Base-by-base conservation (phyloP, 2,329 filamentous ascomycete species). In the Torrubiella hemipterigena region DNA sequence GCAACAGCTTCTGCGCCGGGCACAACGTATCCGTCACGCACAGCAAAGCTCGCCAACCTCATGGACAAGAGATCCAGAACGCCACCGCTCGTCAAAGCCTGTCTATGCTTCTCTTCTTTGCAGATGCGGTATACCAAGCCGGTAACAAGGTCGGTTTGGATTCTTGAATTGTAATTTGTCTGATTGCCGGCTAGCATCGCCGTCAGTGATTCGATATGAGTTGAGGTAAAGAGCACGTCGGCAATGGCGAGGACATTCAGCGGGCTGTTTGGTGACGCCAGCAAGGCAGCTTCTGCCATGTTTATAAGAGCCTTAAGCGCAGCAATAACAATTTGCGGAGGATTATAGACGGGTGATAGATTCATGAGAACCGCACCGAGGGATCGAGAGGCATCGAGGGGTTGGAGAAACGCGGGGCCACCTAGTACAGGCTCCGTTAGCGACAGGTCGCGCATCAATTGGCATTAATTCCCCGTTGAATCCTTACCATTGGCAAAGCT, bases 401-500 rank as follows among this genome's bases (percentile, higher is more conserved):
- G 81, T 6, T 67, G 59, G 25, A 94, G 69, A 53, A 91, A 94
- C 12, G 78, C 63, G 27, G 84, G 73, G 6, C 89, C 87, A 42
- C 81, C 86, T 93, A n/a, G 49, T 31, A 45, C 11, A 18, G n/a
- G n/a, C n/a, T n/a, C n/a, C n/a, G n/a, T n/a, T n/a, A n/a, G n/a
- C n/a, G n/a, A n/a, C n/a, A n/a, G n/a, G n/a, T n/a, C 13, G 11
- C 10, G 25, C 29, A 23, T 26, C 30, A 40, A 34, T 17, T 22
- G 33, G 25, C 8, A 27, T 16, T 3, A 19, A 26, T 12, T 18
- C 2, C 16, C 10, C 8, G 16, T 1, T 17, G 3, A 36, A 42
- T 40, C n/a, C 65, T 46, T 66, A 86, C 87, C 86, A 57, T 81
- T 78, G 35, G 85, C 83, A 48, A 96, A 73, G 52, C 83, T 91